phyloP scores from a whole-genome alignment of 345 rosid species.

The Cochlearia excelsa region DNA sequence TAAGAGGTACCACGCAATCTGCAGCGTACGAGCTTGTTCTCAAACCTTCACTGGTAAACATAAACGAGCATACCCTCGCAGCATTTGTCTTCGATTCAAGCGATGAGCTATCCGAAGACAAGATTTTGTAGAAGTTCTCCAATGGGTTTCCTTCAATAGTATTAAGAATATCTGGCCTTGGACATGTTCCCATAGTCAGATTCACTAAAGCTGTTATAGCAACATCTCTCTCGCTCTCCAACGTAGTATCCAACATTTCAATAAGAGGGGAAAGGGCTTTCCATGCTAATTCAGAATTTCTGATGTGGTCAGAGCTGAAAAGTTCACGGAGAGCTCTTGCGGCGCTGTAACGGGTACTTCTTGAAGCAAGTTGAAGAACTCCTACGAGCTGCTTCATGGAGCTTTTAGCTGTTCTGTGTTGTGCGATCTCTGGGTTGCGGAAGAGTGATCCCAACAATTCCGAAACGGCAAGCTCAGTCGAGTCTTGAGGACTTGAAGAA shows the following conservation, averaged over 20 bases:
- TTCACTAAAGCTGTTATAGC: slow-evolving; percentile 68
- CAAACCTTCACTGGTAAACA: slow-evolving; percentile 48
- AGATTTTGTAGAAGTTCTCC: slow-evolving; percentile 53
- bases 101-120: slow-evolving; percentile 54
- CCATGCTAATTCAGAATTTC: slow-evolving; percentile 65
- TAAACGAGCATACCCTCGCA: slow-evolving; percentile 59
- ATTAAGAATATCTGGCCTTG: slow-evolving; percentile 44
- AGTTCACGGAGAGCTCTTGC: slow-evolving; percentile 76
- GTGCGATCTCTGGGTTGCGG: slow-evolving; percentile 54
- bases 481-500: slow-evolving; percentile 76
- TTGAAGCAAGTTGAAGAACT: slow-evolving; percentile 60
- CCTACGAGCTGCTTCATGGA: slow-evolving; percentile 72
- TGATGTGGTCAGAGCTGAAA: slow-evolving; percentile 61
- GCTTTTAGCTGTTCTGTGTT: slow-evolving; percentile 56
- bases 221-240: slow-evolving; percentile 65
- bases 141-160: slow-evolving; percentile 67
- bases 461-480: slow-evolving; percentile 58
- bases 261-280: slow-evolving; percentile 68
- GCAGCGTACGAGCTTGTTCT: slow-evolving; percentile 54
- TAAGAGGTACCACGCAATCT: slow-evolving; percentile 61
- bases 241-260: slow-evolving; percentile 67
- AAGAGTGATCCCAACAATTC: slow-evolving; percentile 66
- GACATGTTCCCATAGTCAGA: slow-evolving; percentile 54
- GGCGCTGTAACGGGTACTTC: slow-evolving; percentile 64
- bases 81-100: slow-evolving; percentile 65